Evolutionary conservation across 441 rosid species (phyloP), one percentile per base, ranked within the genome.

Genomic region (Euphorbia celastroides): DNA sequence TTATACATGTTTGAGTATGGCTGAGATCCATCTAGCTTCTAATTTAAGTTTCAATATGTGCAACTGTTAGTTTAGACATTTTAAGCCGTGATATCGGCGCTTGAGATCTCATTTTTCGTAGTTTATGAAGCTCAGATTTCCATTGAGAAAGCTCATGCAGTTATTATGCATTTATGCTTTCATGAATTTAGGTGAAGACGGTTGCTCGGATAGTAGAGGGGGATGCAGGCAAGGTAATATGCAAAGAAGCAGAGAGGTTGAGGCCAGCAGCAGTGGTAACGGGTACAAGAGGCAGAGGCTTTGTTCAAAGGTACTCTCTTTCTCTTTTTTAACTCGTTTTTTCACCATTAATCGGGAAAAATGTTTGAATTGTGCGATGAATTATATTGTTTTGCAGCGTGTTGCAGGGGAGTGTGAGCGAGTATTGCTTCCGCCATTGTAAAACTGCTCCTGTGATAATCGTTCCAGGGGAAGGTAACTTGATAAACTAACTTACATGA

Each of bases 261-360:
- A 86, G 73, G 79, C 95, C 98, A 26, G 96, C 86, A 3, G 96
- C 96, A 63, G 98, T 92, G 16, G 84, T 89, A 14, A 73, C 89
- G 87, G 94, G 96, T 23, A 89, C 92, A 46, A 84, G 94, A 79
- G 96, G 98, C 68, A 82, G 98, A 73, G 71, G 88, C 86, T 61
- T 92, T 63, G 81, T 89, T 22, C 85, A 91, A 78, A 92, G 96
- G 96, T 88, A 68, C 7, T 60, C 30, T 68, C 60, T 46, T 2
- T 41, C 17, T 54, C 44, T 59, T 23, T 41, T 26, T 31, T 41
- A 3, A 41, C 12, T 3, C 44, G 2, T 1, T 3, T 4, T 41
- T 41, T 41, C 1, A 2, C 60, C 11, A 17, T 27, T 6, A 0
- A 2, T 26, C 0, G 22, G 17, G 44, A 41, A 41, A 41, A 41